Conservation (phyloP, 768 basidiomycete genomes). For the Tephrocybe rancida region DNA sequence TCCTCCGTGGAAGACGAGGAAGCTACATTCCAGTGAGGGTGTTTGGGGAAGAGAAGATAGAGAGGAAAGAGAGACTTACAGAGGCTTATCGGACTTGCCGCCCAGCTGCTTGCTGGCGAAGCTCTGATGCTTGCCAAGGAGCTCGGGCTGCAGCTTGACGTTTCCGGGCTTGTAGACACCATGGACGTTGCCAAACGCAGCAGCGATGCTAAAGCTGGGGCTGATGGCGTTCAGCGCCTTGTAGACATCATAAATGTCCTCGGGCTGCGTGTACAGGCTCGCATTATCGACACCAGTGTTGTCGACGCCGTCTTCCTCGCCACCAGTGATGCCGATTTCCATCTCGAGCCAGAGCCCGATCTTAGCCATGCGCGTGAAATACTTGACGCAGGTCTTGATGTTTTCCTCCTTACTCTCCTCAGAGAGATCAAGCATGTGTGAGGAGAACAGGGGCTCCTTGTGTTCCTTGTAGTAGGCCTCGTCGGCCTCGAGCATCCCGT, state of each 20-base stretch:
- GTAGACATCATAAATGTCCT: constrained; percentile 93
- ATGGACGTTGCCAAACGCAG: constrained; percentile 98
- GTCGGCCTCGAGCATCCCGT: constrained; percentile 97
- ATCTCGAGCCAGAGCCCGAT: constrained; percentile 98
- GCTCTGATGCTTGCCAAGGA: constrained; percentile 89
- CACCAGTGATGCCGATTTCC: constrained; percentile 99
- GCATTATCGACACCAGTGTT: constrained; percentile 95
- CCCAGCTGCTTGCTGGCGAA: constrained; percentile 72
- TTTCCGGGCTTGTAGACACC: constrained; percentile 99
- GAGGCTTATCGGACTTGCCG: constrained; percentile 66
- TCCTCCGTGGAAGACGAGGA: constrained; percentile 99
- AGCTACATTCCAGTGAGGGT: too few species aligned
- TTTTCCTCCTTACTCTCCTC: constrained; percentile 93
- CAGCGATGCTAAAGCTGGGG: constrained; percentile 96
- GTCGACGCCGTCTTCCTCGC: constrained; percentile 99
- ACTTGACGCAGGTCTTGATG: constrained; percentile 90
- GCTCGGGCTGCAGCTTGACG: constrained; percentile 90
- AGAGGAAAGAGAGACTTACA: constrained; percentile 71
- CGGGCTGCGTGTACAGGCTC: constrained; percentile 94
- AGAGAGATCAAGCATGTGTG: constrained; percentile 99
- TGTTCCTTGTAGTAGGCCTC: constrained; percentile 91
- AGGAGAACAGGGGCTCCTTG: constrained; percentile 87
- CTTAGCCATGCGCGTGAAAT: constrained; percentile 94
- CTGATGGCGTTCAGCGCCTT: constrained; percentile 79
- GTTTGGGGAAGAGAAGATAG: too few species aligned